Evolutionary conservation across 306 rosid species (phyloP), one percentile per base, ranked within the genome.

Genomic region (Nissolia schottii): DNA sequence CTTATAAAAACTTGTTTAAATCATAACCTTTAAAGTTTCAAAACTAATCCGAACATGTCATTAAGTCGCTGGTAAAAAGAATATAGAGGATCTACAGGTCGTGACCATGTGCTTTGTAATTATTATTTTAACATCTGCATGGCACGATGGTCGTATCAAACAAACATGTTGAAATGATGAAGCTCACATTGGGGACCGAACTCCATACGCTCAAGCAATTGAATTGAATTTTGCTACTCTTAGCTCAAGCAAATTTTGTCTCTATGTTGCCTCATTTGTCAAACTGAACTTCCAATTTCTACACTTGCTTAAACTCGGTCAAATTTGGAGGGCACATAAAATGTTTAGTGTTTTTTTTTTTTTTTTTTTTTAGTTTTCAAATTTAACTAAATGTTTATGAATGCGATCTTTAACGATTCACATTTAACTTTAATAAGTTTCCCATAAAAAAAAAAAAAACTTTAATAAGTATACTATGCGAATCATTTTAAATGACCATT

Each of bases 111-210:
- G 67, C 57, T 15, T 41, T 12, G 11, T 57, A 16, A 71, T 71
- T 27, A 56, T 51, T 68, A 19, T 68, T 27, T 46, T 13, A 64
- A 72, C 6, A 53, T 62, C 48, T 62, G 79, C 60, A 32, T 71
- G 37, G 64, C 37, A 13, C 37, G 32, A 66, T 81, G 80, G 77
- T 85, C 66, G 45, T 55, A 70, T 62, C 43, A 56, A 64, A 41
- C 25, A 16, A 73, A 25, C 41, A 71, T 45, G 41, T 43, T 71
- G 67, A 53, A 78, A 31, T 50, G 45, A 60, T 14, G 67, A 7
- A 56, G 18, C 14, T 51, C 64, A 61, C 84, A 72, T 74, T 68
- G 87, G 84, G 64, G 80, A 82, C 66, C 77, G 76, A 81, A 80
- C 69, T 48, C 55, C 69, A 64, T 60, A 63, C 71, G 73, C 70